Percentiles rank a stretch among this genome's conserved stretches.
Conservation (phyloP, 2,329 filamentous ascomycete species). For the Fusarium verrucosum region DNA sequence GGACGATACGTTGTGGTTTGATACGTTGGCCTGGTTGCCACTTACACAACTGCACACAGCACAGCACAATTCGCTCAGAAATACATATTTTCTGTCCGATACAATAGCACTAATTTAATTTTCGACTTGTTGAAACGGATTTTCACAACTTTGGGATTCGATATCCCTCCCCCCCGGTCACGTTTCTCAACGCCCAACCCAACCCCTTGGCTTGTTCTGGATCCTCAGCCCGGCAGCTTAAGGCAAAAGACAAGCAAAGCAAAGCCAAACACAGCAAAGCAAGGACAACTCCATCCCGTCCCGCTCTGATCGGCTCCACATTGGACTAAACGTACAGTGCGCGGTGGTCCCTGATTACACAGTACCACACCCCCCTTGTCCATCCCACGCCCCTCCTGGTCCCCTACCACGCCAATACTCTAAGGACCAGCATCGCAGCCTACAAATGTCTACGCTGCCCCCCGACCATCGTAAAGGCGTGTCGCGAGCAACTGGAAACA, state of each 20-base stretch:
- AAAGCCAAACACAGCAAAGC: not conserved
- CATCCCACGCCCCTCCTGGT: conserved; percentile 41
- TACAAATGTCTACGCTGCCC: conserved; percentile 73
- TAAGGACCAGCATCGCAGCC: conserved; percentile 49
- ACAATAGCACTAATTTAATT: conserved; percentile 47
- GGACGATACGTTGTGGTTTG: conserved; percentile 42
- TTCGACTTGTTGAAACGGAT: conserved; percentile 39
- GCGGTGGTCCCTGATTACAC: conserved; percentile 26
- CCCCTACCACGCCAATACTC: conserved; percentile 40
- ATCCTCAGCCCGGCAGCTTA: conserved; percentile 31
- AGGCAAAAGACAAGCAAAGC: conserved; percentile 12
- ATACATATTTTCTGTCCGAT: conserved; percentile 39
- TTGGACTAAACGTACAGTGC: conserved; percentile 18
- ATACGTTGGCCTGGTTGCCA: conserved; percentile 42
- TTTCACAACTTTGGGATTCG: conserved; percentile 36
- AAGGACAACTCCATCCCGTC: conserved; percentile 42
- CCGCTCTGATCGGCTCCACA: conserved; percentile 45
- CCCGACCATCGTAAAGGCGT: conserved; percentile 65
- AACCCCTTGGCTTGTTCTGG: conserved; percentile 40
- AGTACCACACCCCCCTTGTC: conserved; percentile 37
- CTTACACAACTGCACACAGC: conserved; percentile 38
- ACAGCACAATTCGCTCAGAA: conserved; percentile 36
- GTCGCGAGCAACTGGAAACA: conserved; percentile 56
- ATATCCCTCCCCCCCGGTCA: conserved; percentile 30
- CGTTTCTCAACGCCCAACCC: conserved; percentile 40